Base-by-base conservation (phyloP, 1,139 yeast genomes). In the Zygoascus hellenicus region DNA sequence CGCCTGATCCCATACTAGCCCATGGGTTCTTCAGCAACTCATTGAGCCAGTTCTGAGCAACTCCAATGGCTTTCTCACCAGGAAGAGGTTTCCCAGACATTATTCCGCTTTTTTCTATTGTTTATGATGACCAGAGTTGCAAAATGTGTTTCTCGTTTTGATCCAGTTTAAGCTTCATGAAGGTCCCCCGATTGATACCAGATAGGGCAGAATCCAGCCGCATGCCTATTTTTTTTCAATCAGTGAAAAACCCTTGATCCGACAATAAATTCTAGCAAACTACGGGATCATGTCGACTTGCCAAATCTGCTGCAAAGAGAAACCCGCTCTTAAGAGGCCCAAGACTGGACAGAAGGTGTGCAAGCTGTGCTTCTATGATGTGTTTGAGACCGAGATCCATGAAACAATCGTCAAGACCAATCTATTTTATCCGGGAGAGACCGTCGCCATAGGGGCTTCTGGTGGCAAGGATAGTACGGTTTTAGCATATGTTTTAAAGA, bases 401-500 rank as follows among this genome's bases (percentile, higher is more conserved):
- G 78, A 89, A 58, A 92, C 98, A 5, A 90, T 94, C 46, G 71
- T 74, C 9, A 73, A 78, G 41, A 82, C 85, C 47, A 71, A 78
- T 1, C 74, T 94, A 42, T 94, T 94, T 59, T 64, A 78, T 31
- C 74, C 71, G 1, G 97, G 97, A 13, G 98, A 94, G 61, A 75
- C 71, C 34, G 92, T 94, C 1, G 98, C 97, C 13, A 90, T 94
- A 26, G 98, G 99, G 11, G 98, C 98, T 0, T 87, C 96, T 1
- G 99, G 99, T 19, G 99, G 99, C 44, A 94, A 94, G 60, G 99
- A 94, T 63, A 88, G 97, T 3, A 94, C 98, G 0, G 98, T 94
- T 1, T 68, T 94, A 33, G 98, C 98, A 0, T 81, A 92, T 43
- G 78, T 94, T 1, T 69, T 94, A 67, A 92, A 89, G 61, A 78